A percentile compares a stretch with the other conserved stretches of the same genome.
phyloP scores from a whole-genome alignment of 306 rosid genomes.

The Alnus glutinosa region DNA sequence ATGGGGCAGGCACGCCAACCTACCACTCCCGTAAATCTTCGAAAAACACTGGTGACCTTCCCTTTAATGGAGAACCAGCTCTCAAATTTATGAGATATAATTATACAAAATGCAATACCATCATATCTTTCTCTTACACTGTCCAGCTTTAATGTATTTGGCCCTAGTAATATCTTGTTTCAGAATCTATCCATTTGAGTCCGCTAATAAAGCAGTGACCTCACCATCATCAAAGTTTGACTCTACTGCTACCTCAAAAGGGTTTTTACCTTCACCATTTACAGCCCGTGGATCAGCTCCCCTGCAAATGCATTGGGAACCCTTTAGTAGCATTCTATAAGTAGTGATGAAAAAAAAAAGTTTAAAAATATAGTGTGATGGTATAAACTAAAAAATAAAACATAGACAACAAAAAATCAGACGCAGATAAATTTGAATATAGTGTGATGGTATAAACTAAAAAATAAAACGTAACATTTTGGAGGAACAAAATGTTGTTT shows the following conservation, averaged over 20 bases:
- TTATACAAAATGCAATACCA: slow-evolving; percentile 66
- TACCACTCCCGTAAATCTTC: slow-evolving; percentile 57
- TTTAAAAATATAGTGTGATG: slow-evolving; percentile 2
- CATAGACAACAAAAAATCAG: background rate
- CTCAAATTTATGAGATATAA: slow-evolving; percentile 52
- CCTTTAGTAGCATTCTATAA: slow-evolving; percentile 24
- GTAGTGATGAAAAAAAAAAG: background rate
- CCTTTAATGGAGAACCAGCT: slow-evolving; percentile 48
- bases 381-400: background rate
- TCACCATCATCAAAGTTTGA: slow-evolving; percentile 64
- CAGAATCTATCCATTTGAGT: slow-evolving; percentile 62
- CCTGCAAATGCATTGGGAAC: slow-evolving; percentile 47
- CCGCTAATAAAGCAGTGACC: slow-evolving; percentile 57
- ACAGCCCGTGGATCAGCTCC: slow-evolving; percentile 89
- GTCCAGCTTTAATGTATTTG: slow-evolving; percentile 40
- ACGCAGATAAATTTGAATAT: background rate
- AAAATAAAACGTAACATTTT: no score
- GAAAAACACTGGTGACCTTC: slow-evolving; percentile 39
- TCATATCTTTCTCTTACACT: slow-evolving; percentile 29
- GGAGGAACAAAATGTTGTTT: no score
- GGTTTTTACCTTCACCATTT: slow-evolving; percentile 83
- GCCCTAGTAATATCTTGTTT: slow-evolving; percentile 19
- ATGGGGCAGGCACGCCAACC: slow-evolving; percentile 71
- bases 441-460: no score
- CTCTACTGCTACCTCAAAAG: slow-evolving; percentile 67